Evolutionary conservation across 306 rosid genomes (phyloP), one percentile per base, ranked within the genome.

Genomic region (Trichosanthes truncata): DNA sequence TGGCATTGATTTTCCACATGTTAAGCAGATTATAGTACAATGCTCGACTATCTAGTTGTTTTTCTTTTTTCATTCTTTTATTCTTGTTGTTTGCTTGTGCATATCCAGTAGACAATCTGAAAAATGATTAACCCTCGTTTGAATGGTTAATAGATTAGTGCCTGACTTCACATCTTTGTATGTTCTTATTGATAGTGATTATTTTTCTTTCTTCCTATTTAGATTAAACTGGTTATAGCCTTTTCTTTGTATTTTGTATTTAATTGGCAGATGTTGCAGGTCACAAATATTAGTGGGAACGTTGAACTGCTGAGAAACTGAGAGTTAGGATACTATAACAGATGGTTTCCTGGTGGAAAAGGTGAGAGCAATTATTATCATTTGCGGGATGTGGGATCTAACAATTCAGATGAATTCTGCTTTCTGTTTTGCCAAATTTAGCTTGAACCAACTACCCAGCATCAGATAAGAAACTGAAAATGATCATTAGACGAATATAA

Each of bases 291-390:
- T 68, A 67, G 61, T 68, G 83, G 83, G 31, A 69, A 65, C 51
- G 78, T 80, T 73, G 88, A 86, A 51, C 31, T 72, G 29, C 71
- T 75, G 46, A 59, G 85, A 82, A 26, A 81, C 78, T 9, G 84
- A 85, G 81, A 83, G 82, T 63, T 78, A 73, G 79, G 87, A 85
- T 68, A 69, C 83, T 45, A 20, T 56, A 79, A 73, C 49, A 69
- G 62, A 81, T 79, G 73, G 43, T 59, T 57, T 63, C 26, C 76
- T 66, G 49, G 82, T 46, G 82, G 83, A 84, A 84, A 77, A 57
- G 89, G 91, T 84, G 72, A 81, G 89, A 71, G 71, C 21, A 35
- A 65, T n/a, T 51, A 56, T 21, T 65, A 31, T 13, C n/a, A 33
- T 40, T 35, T 40, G 5, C 13, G 21, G 41, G 21, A 78, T 33